phyloP scores from a whole-genome alignment of 805 yeast species.

The Tetrapisispora iriomotensis region DNA sequence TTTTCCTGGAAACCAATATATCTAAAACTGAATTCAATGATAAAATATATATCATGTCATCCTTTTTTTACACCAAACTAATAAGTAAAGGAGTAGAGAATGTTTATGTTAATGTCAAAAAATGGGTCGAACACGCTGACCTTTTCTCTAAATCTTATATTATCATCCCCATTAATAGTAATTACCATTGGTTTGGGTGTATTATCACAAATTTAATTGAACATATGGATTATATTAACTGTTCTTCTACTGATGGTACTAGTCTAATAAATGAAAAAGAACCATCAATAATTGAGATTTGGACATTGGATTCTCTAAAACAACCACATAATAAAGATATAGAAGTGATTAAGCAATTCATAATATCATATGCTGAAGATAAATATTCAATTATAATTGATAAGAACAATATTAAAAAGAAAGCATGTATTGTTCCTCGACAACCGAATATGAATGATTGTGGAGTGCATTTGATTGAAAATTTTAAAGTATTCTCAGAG shows the following conservation, averaged over 20 bases:
- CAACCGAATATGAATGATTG: constrained; percentile 90
- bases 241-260: background rate
- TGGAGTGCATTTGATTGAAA: constrained; percentile 83
- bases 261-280: background rate
- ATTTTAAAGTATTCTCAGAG: constrained; percentile 48
- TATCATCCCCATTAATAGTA: constrained; percentile 73
- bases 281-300: constrained; percentile 30
- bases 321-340: constrained; percentile 44
- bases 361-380: constrained; percentile 62
- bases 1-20: constrained; percentile 35
- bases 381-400: constrained; percentile 41
- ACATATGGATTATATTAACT: constrained; percentile 3
- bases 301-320: constrained; percentile 68
- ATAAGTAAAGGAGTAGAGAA: constrained; percentile 26
- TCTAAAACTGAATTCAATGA: constrained; percentile 13
- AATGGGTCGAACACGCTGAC: constrained; percentile 72
- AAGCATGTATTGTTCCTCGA: constrained; percentile 55
- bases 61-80: constrained; percentile 72
- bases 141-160: constrained; percentile 48
- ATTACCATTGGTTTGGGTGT: constrained; percentile 81
- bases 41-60: constrained; percentile 54
- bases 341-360: constrained; percentile 45
- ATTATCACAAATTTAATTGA: constrained; percentile 43
- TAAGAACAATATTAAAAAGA: constrained; percentile 38
- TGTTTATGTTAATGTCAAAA: constrained; percentile 53